These are phyloP conservation scores for Pisolithus sp. DNA, from an alignment of 768 basidiomycete species.

Conservation along the genomic window DNA sequence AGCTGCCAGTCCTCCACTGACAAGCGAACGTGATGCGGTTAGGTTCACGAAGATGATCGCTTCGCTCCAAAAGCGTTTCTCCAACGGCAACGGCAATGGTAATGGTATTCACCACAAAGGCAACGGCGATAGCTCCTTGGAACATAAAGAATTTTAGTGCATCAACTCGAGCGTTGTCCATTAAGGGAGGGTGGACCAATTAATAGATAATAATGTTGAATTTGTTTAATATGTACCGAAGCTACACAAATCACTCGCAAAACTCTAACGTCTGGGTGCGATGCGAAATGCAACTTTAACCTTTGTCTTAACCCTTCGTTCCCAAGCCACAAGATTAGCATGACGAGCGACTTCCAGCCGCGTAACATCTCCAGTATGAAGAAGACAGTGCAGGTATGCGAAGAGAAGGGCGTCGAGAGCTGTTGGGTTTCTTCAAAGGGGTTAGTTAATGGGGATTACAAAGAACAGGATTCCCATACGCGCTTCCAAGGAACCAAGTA, in stretches of 20 bases:
- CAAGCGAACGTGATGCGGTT: not conserved
- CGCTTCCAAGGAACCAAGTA: slow-evolving; percentile 75
- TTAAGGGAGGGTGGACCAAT: not conserved
- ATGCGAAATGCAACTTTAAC: slow-evolving; percentile 48
- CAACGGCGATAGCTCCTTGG: not conserved
- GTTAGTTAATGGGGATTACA: not conserved
- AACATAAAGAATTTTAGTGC: not conserved
- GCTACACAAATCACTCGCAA: not conserved
- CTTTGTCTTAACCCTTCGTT: slow-evolving; percentile 54
- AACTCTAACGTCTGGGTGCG: not conserved
- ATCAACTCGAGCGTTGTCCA: not conserved
- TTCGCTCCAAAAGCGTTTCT: slow-evolving; percentile 59
- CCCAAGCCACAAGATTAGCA: slow-evolving; percentile 79
- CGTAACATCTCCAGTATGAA: slow-evolving; percentile 37
- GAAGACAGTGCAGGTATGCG: slow-evolving; percentile 69
- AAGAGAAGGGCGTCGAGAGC: slow-evolving; percentile 77
- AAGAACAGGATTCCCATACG: slow-evolving; percentile 34
- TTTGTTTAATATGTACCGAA: not conserved
- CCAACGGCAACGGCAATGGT: slow-evolving; percentile 11
- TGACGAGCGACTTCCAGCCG: slow-evolving; percentile 63
- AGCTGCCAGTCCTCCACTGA: not conserved
- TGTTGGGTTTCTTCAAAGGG: slow-evolving; percentile 54
- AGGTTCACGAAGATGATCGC: slow-evolving; percentile 72
- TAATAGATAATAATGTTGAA: not conserved
- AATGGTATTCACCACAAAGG: not conserved